Conservation (phyloP, 1,139 yeast genomes). For the Ogataea hybrid region DNA sequence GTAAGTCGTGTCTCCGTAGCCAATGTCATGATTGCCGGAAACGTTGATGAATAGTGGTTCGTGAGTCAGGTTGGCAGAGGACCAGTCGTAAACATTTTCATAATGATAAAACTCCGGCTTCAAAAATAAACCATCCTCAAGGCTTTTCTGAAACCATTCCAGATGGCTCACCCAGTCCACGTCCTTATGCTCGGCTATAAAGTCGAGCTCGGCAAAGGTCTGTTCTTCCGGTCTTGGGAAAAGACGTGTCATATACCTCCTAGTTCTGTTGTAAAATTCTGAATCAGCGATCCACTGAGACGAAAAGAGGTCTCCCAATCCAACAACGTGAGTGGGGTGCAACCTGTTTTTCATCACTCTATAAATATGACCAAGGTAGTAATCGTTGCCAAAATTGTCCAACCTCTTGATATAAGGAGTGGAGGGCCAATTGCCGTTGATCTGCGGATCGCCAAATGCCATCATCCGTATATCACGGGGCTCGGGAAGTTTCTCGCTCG, state of each 20-base stretch:
- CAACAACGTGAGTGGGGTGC: slow-evolving; percentile 77
- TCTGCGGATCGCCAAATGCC: slow-evolving; percentile 96
- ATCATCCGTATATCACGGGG: slow-evolving; percentile 58
- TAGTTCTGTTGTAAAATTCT: slow-evolving; percentile 78
- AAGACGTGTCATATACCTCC: slow-evolving; percentile 63
- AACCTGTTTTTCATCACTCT: slow-evolving; percentile 57
- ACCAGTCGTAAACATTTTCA: slow-evolving; percentile 67
- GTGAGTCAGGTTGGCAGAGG: slow-evolving; percentile 35
- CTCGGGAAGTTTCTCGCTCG: slow-evolving; percentile 11
- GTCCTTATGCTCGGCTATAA: slow-evolving; percentile 44
- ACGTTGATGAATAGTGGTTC: slow-evolving; percentile 70
- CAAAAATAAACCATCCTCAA: slow-evolving; percentile 41
- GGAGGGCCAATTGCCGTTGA: slow-evolving; percentile 76
- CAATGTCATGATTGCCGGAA: slow-evolving; percentile 95
- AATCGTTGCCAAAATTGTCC: slow-evolving; percentile 87
- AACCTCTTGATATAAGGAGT: slow-evolving; percentile 73
- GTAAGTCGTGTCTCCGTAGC: slow-evolving; percentile 94
- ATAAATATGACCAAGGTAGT: slow-evolving; percentile 82
- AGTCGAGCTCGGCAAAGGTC: slow-evolving; percentile 46
- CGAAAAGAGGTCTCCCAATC: slow-evolving; percentile 91
- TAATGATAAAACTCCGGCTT: slow-evolving; percentile 43
- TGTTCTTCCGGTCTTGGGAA: slow-evolving; percentile 55
- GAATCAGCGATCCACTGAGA: slow-evolving; percentile 92
- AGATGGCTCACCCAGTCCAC: slow-evolving; percentile 55
- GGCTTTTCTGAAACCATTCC: slow-evolving; percentile 39